A percentile compares a stretch with the other conserved stretches of the same genome.
These are phyloP conservation scores for Russula griseocarnosa DNA, from an alignment of 768 basidiomycete species.

Conservation along the genomic window DNA sequence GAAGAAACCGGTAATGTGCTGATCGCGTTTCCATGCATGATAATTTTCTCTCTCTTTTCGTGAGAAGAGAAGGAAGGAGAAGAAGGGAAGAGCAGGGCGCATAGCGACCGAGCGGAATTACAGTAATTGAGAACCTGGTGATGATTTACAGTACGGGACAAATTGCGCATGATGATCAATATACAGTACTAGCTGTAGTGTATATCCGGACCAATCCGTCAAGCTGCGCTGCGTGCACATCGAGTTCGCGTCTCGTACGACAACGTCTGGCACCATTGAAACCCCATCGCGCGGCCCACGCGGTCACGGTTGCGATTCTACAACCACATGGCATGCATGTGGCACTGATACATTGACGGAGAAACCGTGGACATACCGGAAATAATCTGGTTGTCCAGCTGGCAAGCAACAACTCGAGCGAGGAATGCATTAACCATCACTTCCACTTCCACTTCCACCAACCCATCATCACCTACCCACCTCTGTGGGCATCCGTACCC, in stretches of 20 bases:
- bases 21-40: not conserved
- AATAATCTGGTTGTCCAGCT: not conserved
- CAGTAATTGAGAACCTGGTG: not conserved
- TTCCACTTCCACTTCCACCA: not conserved
- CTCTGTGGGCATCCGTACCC: not conserved
- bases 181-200: too few relatives aligned
- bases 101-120: not conserved
- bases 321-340: not conserved
- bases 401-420: not conserved
- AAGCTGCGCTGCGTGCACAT: not conserved
- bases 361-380: slow-evolving; percentile 3
- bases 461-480: not conserved
- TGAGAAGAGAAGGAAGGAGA: not conserved
- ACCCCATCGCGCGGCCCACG: not conserved
- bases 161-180: too few relatives aligned
- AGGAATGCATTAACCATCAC: not conserved
- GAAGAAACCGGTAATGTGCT: not conserved
- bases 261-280: not conserved
- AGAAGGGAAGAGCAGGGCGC: not conserved
- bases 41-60: not conserved
- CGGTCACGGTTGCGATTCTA: not conserved
- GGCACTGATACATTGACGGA: not conserved
- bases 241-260: not conserved
- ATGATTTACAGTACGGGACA: not conserved
- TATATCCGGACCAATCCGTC: not conserved